These are phyloP conservation scores for Auricularia sp. DNA, from an alignment of 768 basidiomycete genomes.

Conservation along the genomic window DNA sequence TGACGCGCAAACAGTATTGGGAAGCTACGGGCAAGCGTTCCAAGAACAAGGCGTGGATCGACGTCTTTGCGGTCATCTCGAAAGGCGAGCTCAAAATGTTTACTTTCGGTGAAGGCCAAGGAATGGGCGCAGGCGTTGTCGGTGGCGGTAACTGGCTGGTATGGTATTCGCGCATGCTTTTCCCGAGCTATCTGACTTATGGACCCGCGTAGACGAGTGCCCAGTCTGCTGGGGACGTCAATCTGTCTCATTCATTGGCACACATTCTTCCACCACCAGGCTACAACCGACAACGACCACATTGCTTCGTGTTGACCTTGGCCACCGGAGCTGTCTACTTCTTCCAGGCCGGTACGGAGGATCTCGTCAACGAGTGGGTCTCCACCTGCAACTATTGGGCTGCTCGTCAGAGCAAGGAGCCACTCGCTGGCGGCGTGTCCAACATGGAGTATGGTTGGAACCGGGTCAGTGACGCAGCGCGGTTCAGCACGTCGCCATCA, in stretches of 20 bases:
- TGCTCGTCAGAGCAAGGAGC: constrained; percentile 88
- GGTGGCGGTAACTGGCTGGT: constrained; percentile 99
- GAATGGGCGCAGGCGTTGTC: constrained; percentile 47
- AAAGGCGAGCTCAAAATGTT: constrained; percentile 95
- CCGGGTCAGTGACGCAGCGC: constrained; percentile 42
- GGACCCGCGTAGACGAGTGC: constrained; percentile 61
- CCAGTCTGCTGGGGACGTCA: constrained; percentile 66
- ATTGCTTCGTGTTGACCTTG: constrained; percentile 90
- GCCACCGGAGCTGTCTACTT: constrained; percentile 88
- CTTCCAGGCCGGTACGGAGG: constrained; percentile 97
- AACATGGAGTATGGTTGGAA: constrained; percentile 99
- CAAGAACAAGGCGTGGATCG: constrained; percentile 84
- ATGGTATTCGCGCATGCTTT: constrained; percentile 26
- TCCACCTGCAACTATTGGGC: constrained; percentile 99
- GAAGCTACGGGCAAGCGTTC: constrained; percentile 74
- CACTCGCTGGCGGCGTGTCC: constrained; percentile 88
- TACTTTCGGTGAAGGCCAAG: constrained; percentile 69
- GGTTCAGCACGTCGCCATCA: constrained; percentile 15
- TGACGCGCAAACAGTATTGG: constrained; percentile 92
- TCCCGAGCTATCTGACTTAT: constrained; percentile 1
- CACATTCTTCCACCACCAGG: constrained; percentile 85
- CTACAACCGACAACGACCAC: constrained; percentile 80
- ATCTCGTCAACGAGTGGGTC: constrained; percentile 98
- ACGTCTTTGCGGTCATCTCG: constrained; percentile 93
- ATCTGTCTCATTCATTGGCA: constrained; percentile 79